Conservation (phyloP, 371 early-diverging fungal species). For the Actinomortierella wolfii region DNA sequence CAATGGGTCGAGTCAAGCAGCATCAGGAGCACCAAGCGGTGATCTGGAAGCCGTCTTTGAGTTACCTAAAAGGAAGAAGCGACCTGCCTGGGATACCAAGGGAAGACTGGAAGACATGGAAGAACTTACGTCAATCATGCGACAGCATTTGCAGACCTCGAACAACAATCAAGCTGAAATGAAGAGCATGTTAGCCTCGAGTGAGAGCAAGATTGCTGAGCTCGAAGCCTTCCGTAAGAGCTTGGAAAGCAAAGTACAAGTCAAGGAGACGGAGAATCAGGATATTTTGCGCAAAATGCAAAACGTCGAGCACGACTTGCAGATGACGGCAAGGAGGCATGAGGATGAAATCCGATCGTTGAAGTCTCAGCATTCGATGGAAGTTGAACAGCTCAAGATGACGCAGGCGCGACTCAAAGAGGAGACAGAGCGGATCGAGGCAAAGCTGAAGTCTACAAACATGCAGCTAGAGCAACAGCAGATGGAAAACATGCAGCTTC, state of each 20-base stretch:
- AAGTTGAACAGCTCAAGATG: conserved; percentile 50
- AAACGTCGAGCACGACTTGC: conserved; percentile 51
- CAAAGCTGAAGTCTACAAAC: conserved; percentile 23
- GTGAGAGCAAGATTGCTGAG: conserved; percentile 51
- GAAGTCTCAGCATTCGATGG: conserved; percentile 47
- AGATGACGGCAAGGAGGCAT: conserved; percentile 48
- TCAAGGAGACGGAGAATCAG: conserved; percentile 62
- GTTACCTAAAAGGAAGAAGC: conserved; percentile 51
- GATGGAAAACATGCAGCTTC: conserved; percentile 46
- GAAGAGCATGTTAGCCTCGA: conserved; percentile 28
- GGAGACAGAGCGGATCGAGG: conserved; percentile 46
- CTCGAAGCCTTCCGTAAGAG: conserved; percentile 52
- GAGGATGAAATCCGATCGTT: conserved; percentile 53
- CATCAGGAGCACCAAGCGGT: neutral
- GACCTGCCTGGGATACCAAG: conserved; percentile 67
- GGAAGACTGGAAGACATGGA: conserved; percentile 67
- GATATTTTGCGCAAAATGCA: conserved; percentile 53
- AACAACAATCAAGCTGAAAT: conserved; percentile 38
- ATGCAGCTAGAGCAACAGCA: conserved; percentile 23
- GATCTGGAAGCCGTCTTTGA: neutral
- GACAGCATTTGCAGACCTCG: conserved; percentile 34
- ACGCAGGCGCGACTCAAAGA: conserved; percentile 47
- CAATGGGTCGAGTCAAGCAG: neutral
- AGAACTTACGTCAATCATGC: conserved; percentile 39
- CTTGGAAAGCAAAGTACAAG: conserved; percentile 58